Evolutionary conservation across 2,329 filamentous ascomycete genomes (phyloP).

Genomic region (Hymenoscyphus albidus): DNA sequence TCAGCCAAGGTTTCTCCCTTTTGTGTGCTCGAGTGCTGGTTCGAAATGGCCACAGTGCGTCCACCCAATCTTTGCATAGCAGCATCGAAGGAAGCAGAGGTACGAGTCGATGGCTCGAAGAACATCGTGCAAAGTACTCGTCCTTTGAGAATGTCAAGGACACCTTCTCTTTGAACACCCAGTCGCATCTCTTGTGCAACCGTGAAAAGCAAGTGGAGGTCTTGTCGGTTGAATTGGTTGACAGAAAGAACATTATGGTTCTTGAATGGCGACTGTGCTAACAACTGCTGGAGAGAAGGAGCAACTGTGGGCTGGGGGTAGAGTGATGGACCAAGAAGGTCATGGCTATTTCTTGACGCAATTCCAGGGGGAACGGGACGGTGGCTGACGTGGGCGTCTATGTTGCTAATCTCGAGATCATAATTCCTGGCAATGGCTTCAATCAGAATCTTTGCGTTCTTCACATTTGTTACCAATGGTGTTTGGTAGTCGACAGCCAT

Average conservation of each 20-base stretch:
- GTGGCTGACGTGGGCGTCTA: slow-evolving; percentile 91
- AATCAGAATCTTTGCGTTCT: slow-evolving; percentile 96
- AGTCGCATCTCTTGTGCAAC: slow-evolving; percentile 97
- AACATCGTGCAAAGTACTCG: slow-evolving; percentile 89
- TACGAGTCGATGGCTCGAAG: slow-evolving; percentile 95
- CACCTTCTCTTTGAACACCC: slow-evolving; percentile 87
- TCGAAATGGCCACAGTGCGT: slow-evolving; percentile 75
- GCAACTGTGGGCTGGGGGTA: slow-evolving; percentile 50
- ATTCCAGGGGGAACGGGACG: slow-evolving; percentile 70
- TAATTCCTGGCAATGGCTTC: slow-evolving; percentile 91
- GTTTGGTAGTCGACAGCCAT: slow-evolving; percentile 97
- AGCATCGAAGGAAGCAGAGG: slow-evolving; percentile 91
- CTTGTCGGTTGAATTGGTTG: slow-evolving; percentile 79
- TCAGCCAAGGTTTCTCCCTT: slow-evolving; percentile 95
- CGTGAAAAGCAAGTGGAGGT: slow-evolving; percentile 91
- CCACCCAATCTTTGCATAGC: slow-evolving; percentile 98
- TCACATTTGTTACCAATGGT: slow-evolving; percentile 95
- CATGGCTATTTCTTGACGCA: slow-evolving; percentile 58
- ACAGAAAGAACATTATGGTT: slow-evolving; percentile 88
- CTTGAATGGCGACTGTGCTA: slow-evolving; percentile 82
- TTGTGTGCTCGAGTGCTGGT: slow-evolving; percentile 79
- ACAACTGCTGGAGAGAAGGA: slow-evolving; percentile 65
- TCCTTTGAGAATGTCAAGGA: slow-evolving; percentile 80
- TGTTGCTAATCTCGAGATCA: slow-evolving; percentile 73
- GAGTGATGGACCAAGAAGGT: slow-evolving; percentile 52